Evolutionary conservation across 768 basidiomycete species (phyloP).

Genomic region (Suillus hirtellus): DNA sequence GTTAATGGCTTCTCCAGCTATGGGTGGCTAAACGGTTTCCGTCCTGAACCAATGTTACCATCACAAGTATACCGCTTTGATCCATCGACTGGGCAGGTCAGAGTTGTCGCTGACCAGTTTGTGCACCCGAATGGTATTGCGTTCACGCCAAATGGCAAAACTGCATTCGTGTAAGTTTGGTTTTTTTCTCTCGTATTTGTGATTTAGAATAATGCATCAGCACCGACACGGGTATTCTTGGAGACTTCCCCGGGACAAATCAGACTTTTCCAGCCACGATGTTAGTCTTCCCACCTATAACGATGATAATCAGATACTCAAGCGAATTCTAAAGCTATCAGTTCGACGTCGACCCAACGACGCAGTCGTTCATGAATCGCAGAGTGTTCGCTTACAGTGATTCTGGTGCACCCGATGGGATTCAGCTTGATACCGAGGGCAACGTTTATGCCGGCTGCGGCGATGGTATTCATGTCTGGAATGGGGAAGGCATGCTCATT

Average conservation of each 20-base stretch:
- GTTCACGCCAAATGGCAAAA: constrained; percentile 63
- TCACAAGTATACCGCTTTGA: constrained; percentile 81
- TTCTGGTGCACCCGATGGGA: constrained; percentile 63
- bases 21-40: constrained; percentile 65
- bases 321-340: constrained; percentile 46
- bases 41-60: constrained; percentile 63
- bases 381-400: constrained; percentile 65
- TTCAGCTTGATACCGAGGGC: constrained; percentile 58
- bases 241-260: constrained; percentile 22
- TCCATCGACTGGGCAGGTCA: constrained; percentile 60
- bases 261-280: constrained; percentile 27
- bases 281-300: constrained; percentile 12
- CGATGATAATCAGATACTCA: neutral
- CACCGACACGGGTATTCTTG: constrained; percentile 24
- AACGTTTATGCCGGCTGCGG: constrained; percentile 65
- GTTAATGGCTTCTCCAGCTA: constrained; percentile 41
- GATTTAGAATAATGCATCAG: constrained; percentile 10
- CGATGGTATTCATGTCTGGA: constrained; percentile 54
- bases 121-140: constrained; percentile 73
- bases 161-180: constrained; percentile 58
- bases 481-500: constrained; percentile 49
- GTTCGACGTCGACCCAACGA: constrained; percentile 57
- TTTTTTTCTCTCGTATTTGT: neutral
- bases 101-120: constrained; percentile 78
- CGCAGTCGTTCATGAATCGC: constrained; percentile 53